Percentiles rank a stretch among this genome's conserved stretches.
These are phyloP conservation scores for Austroboletus eburneus DNA, from an alignment of 768 basidiomycete species.

Conservation along the genomic window DNA sequence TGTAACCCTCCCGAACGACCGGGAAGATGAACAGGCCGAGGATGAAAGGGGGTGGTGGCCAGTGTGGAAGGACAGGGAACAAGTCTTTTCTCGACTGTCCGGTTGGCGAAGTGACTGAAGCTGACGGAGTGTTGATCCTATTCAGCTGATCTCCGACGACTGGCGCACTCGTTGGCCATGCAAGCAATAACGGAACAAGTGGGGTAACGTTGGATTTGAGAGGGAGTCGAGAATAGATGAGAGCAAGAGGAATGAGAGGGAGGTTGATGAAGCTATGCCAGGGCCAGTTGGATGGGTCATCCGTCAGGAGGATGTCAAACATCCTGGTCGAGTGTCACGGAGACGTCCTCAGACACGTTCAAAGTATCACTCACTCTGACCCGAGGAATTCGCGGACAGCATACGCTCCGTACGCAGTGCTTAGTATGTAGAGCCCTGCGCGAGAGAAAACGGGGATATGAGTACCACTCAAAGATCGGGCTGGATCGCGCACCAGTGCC, in stretches of 20 bases:
- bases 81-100: constrained; percentile 8
- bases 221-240: constrained; percentile 59
- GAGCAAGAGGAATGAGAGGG: constrained; percentile 63
- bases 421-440: constrained; percentile 44
- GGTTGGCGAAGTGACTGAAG: neutral
- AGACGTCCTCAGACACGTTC: neutral
- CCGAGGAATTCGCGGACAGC: constrained; percentile 70
- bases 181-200: constrained; percentile 20
- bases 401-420: constrained; percentile 68
- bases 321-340: constrained; percentile 36
- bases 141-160: constrained; percentile 8
- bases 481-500: constrained; percentile 50
- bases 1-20: constrained; percentile 42
- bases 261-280: constrained; percentile 74
- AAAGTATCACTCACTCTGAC: constrained; percentile 44
- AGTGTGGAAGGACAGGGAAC: constrained; percentile 33
- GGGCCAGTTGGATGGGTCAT: constrained; percentile 71
- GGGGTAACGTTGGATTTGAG: constrained; percentile 26
- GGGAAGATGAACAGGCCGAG: constrained; percentile 54
- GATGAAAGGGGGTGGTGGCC: constrained; percentile 60
- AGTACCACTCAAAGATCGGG: neutral
- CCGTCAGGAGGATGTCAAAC: constrained; percentile 59
- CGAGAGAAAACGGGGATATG: constrained; percentile 5
- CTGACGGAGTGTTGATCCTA: neutral
- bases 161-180: constrained; percentile 29